Base-by-base conservation (phyloP, 257 asterid species). In the Nicotiana paniculata region DNA sequence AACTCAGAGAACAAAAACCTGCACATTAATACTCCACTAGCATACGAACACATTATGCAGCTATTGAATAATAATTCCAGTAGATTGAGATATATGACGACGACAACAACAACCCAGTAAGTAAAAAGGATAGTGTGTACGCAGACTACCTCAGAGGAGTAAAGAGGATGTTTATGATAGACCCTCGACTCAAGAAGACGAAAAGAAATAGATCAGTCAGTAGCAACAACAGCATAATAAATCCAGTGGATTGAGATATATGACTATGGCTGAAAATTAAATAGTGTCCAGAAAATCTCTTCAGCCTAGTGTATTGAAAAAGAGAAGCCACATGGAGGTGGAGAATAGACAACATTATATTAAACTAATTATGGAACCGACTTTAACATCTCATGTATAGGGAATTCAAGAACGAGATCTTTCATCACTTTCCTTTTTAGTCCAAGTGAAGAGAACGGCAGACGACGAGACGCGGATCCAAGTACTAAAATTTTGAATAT, bases 361-460 rank as follows among this genome's bases (percentile, higher is more conserved):
- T 3, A 37, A 10, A 67, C 76, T 15, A 16, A 5, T 28, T 35
- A 58, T 15, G 70, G 35, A 37, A 9, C 76, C 39, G 11, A 16
- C 43, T 57, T 65, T 59, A 75, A 48, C 77, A 82, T 54, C 76
- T 84, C 80, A 88, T 88, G 85, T 84, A 85, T 83, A 81, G 81
- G 84, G 77, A 85, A 83, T 83, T 80, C 46, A 43, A 62, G 66
- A 53, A 26, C 62, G 83, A 46, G 39, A 24, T 59, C 61, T 63
- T 80, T 57, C 55, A 55, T 67, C 62, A 65, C 32, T 26, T 51
- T 79, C 57, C 76, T 72, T 63, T 57, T 58, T 81, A 51, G 76
- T 81, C 67, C 82, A 86, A 76, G 79, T 28, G 57, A 75, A 68
- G 69, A 63, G 70, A 55, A 21, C 15, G 32, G 30, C 17, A 9